Percentiles rank a stretch among this genome's conserved stretches.
Conservation (phyloP, 2,329 filamentous ascomycete species). For the Aaosphaeria arxii region DNA sequence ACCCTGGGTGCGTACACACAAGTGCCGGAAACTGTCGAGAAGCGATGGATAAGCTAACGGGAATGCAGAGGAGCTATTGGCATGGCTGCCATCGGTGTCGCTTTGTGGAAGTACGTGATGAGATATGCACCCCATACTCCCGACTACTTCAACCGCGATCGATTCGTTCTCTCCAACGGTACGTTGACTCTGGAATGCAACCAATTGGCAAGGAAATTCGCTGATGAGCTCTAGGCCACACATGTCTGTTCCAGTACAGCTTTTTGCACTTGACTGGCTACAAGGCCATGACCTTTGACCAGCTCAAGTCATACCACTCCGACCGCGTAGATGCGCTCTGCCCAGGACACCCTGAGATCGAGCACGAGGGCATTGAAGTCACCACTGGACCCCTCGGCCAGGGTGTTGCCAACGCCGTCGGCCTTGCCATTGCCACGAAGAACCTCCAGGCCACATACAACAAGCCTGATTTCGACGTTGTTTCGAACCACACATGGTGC, state of each 20-base stretch:
- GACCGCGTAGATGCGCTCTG: conserved; percentile 49
- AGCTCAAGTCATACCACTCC: conserved; percentile 56
- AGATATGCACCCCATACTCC: conserved; percentile 56
- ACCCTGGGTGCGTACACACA: conserved; percentile 55
- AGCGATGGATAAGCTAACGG: background rate
- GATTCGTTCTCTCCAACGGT: conserved; percentile 62
- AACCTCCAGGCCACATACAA: conserved; percentile 56
- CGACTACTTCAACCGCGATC: conserved; percentile 59
- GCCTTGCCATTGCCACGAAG: conserved; percentile 57
- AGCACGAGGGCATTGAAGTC: conserved; percentile 57
- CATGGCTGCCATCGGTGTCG: conserved; percentile 61
- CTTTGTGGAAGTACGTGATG: conserved; percentile 63
- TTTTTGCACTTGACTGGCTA: conserved; percentile 56
- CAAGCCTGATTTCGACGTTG: conserved; percentile 45
- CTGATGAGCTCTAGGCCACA: conserved; percentile 39
- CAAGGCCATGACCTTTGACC: conserved; percentile 54
- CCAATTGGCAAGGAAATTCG: background rate
- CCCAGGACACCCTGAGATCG: conserved; percentile 57
- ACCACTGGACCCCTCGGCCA: conserved; percentile 60
- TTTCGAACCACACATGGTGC: conserved; percentile 55
- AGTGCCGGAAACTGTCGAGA: background rate
- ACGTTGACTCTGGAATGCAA: background rate
- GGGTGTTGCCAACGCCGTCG: conserved; percentile 60
- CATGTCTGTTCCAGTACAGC: conserved; percentile 54
- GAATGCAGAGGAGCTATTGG: conserved; percentile 54